Conservation (phyloP, 2,329 filamentous ascomycete species). For the Calonectria hawksworthii region DNA sequence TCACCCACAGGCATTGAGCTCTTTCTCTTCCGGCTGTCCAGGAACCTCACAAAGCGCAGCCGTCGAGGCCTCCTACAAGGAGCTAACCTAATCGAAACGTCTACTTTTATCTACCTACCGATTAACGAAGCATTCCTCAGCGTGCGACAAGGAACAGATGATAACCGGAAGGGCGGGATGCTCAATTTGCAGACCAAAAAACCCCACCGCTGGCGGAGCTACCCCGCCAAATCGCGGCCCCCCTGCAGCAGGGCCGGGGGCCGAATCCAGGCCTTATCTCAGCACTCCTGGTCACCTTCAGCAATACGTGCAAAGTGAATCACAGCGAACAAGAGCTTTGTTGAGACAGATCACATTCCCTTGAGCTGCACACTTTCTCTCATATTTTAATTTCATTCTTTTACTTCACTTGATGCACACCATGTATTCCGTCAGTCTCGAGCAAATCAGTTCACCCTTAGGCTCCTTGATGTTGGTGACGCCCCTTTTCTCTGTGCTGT, state of each 20-base stretch:
- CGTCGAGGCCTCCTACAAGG: not conserved
- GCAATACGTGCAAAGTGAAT: not conserved
- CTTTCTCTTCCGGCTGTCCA: not conserved
- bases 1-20: not conserved
- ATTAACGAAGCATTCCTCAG: constrained; percentile 12
- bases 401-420: too few species aligned
- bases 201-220: constrained; percentile 41
- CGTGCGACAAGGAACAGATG: constrained; percentile 22
- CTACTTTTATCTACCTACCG: constrained; percentile 6
- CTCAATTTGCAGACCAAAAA: not conserved
- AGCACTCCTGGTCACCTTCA: not conserved
- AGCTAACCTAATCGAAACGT: not conserved
- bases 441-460: not conserved
- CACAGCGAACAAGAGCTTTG: not conserved
- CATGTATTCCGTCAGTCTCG: too few species aligned
- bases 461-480: not conserved
- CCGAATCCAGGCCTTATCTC: constrained; percentile 6
- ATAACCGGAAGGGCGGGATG: constrained; percentile 28
- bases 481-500: not conserved
- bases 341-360: not conserved
- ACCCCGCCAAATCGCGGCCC: constrained; percentile 45
- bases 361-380: not conserved
- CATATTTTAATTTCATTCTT: not conserved
- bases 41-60: not conserved
- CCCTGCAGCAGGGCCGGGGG: constrained; percentile 36